Evolutionary conservation across 116 monocot species (phyloP), one percentile per base, ranked within the genome.

Genomic region (Papilionanthe hybrid): DNA sequence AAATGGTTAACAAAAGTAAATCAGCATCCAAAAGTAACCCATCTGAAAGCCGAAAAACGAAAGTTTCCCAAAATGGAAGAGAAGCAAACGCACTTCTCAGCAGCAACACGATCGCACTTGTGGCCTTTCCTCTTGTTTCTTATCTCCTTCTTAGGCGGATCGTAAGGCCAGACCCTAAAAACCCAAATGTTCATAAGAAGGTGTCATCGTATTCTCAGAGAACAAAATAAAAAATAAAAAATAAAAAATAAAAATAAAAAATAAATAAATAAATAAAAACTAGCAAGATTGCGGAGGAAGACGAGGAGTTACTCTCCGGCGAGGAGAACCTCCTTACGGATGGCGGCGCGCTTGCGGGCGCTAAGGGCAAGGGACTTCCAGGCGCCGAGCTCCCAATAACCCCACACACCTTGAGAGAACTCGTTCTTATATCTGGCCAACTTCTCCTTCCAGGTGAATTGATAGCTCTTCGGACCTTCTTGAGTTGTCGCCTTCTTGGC

Each of bases 331-430:
- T 99, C 99, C 80, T 90, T 99, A 13, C 99, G 91, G 23, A 99
- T 83, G 19, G 89, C 87, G 17, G 99, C 99, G 41, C 99, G 95
- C 55, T 90, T 84, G 63, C 93, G 91, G 44, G 87, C 99, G 83
- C 87, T 89, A 79, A 99, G 79, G 60, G 81, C 90, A 63, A 95
- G 95, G 42, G 99, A 93, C 76, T 93, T 99, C 99, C 99, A 99
- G 37, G 91, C 95, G 65, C 99, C 95, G 78, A 95, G 95, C 77
- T 99, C 89, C 99, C 99, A 99, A 78, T 93, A 95, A 17, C 99
- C 99, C 95, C 99, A 95, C 11, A 99, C 94, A 4, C 95, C 99
- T 81, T 95, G 95, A 42, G 86, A 75, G 30, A 99, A 86, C 85
- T 99, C 99, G 27, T 77, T 78, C 75, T 95, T 93, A 88, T 89